Conservation (phyloP, 176 grass and related monocot species). For the Zea luxurians region DNA sequence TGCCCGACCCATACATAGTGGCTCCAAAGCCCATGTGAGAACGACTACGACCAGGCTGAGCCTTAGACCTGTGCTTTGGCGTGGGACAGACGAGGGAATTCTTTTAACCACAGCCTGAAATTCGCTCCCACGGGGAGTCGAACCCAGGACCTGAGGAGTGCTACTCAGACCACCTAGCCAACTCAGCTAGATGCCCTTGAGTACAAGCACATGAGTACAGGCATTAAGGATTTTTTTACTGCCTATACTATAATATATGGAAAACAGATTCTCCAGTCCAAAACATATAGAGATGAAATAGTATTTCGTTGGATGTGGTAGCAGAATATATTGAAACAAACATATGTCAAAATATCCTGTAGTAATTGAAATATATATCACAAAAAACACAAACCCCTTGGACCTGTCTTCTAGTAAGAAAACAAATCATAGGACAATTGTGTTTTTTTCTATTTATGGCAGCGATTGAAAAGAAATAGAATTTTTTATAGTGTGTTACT, state of each 20-base stretch:
- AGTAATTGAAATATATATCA: not conserved
- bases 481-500: not conserved
- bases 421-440: not conserved
- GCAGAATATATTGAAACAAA: not conserved
- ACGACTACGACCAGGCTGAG: too few species aligned
- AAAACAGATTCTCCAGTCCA: not conserved
- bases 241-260: not conserved
- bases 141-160: too few species aligned
- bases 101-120: too few species aligned
- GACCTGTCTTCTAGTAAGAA: not conserved
- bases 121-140: too few species aligned
- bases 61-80: too few species aligned
- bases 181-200: too few species aligned
- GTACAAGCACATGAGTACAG: not conserved
- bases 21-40: too few species aligned
- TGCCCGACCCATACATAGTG: too few species aligned
- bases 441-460: not conserved
- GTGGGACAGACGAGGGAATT: too few species aligned
- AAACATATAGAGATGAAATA: not conserved
- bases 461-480: not conserved
- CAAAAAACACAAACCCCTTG: not conserved
- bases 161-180: too few species aligned
- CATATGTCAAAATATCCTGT: too few species aligned
- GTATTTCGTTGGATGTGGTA: conserved; percentile 1
- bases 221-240: not conserved